phyloP scores from a whole-genome alignment of 1,139 yeast genomes.

The Meyerozyma smithsonii region DNA sequence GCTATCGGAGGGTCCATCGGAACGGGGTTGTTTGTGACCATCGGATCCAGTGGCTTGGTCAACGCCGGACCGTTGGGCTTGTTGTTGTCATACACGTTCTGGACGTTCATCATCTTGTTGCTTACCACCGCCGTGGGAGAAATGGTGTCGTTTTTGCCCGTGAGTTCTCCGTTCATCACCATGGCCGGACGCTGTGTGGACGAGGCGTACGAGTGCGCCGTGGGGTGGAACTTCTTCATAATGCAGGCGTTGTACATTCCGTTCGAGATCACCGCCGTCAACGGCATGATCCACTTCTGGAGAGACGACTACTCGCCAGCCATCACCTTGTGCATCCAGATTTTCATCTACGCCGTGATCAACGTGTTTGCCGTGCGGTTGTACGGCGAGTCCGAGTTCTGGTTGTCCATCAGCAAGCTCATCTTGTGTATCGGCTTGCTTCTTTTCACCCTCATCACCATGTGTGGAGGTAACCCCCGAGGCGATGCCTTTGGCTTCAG shows the following conservation, averaged over 20 bases:
- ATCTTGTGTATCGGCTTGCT: slow-evolving; percentile 67
- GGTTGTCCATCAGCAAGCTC: slow-evolving; percentile 73
- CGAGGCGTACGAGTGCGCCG: slow-evolving; percentile 72
- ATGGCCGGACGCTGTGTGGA: slow-evolving; percentile 55
- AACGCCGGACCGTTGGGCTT: slow-evolving; percentile 47
- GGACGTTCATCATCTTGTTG: slow-evolving; percentile 49
- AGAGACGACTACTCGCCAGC: slow-evolving; percentile 67
- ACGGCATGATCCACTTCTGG: slow-evolving; percentile 77
- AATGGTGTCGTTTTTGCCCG: slow-evolving; percentile 76
- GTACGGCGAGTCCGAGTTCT: slow-evolving; percentile 79
- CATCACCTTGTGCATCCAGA: slow-evolving; percentile 59
- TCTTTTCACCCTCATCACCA: slow-evolving; percentile 67
- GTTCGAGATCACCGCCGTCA: slow-evolving; percentile 76
- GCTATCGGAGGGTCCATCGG: slow-evolving; percentile 51
- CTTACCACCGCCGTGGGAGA: slow-evolving; percentile 75
- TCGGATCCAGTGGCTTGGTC: slow-evolving; percentile 38
- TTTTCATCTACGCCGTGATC: slow-evolving; percentile 56
- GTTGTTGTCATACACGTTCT: slow-evolving; percentile 35
- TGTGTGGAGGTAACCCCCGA: slow-evolving; percentile 81
- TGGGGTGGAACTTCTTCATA: slow-evolving; percentile 78
- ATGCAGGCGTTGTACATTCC: slow-evolving; percentile 75
- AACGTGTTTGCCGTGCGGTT: slow-evolving; percentile 67
- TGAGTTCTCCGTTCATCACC: slow-evolving; percentile 56
- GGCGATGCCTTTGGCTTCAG: slow-evolving; percentile 66
- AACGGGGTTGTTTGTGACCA: slow-evolving; percentile 45